phyloP scores from a whole-genome alignment of 1,284 basidiomycete genomes.

The Ganoderma sinense region DNA sequence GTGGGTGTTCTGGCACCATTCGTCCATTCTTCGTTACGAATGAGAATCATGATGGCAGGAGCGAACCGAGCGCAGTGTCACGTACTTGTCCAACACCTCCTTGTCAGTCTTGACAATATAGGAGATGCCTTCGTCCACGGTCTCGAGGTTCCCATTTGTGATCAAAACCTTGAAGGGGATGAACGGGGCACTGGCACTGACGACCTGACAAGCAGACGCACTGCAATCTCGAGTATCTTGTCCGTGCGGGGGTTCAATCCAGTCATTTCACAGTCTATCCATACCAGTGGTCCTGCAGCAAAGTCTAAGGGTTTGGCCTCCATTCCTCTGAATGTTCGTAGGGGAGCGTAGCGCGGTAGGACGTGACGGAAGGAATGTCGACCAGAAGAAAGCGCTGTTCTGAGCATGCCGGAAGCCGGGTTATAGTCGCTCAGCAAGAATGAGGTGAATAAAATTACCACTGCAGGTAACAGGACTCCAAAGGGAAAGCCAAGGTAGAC shows the following conservation, averaged over 20 bases:
- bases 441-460: neutral
- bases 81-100: slow-evolving; percentile 66
- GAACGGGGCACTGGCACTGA: neutral
- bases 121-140: slow-evolving; percentile 78
- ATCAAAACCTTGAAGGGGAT: slow-evolving; percentile 68
- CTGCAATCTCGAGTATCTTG: slow-evolving; percentile 81
- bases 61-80: slow-evolving; percentile 8
- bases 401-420: slow-evolving; percentile 20
- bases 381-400: slow-evolving; percentile 12
- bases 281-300: slow-evolving; percentile 77
- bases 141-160: slow-evolving; percentile 79
- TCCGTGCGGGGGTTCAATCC: slow-evolving; percentile 70
- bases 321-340: slow-evolving; percentile 26
- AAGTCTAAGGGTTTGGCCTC: slow-evolving; percentile 45
- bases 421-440: neutral
- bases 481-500: neutral
- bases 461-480: neutral
- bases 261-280: slow-evolving; percentile 94
- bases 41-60: slow-evolving; percentile 4
- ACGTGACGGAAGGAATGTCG: slow-evolving; percentile 12
- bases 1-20: slow-evolving; percentile 82
- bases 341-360: neutral
- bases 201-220: slow-evolving; percentile 36
- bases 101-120: slow-evolving; percentile 77
- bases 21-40: slow-evolving; percentile 63